These are phyloP conservation scores for Poa pratensis DNA, from an alignment of 176 grass and related monocot species.

Conservation along the genomic window DNA sequence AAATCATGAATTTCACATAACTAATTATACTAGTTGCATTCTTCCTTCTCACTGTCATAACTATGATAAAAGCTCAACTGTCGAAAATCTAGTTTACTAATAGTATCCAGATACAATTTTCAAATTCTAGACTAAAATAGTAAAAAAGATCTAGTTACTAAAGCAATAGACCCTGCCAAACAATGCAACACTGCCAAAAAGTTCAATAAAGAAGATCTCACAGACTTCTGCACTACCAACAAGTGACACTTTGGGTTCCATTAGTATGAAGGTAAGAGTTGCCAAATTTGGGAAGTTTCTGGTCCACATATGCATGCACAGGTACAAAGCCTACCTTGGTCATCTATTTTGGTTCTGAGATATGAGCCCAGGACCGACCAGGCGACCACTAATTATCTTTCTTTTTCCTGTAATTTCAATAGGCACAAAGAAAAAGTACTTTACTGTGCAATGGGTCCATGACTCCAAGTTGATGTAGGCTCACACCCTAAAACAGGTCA, in stretches of 20 bases:
- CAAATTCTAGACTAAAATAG: background rate
- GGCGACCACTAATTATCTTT: background rate
- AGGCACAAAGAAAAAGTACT: background rate
- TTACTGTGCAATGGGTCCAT: background rate
- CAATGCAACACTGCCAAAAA: background rate
- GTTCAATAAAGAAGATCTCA: background rate
- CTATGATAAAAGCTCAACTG: background rate
- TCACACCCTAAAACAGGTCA: background rate
- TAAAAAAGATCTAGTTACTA: background rate
- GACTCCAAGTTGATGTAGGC: background rate
- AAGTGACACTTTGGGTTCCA: background rate
- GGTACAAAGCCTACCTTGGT: background rate
- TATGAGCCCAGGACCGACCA: background rate
- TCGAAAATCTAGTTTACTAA: background rate
- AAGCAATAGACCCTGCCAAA: background rate
- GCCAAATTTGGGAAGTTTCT: background rate
- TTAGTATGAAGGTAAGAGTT: background rate
- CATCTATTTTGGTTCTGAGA: background rate
- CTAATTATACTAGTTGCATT: background rate
- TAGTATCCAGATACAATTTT: background rate
- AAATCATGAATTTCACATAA: constrained; percentile 31
- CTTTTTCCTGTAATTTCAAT: background rate
- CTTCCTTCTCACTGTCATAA: constrained; percentile 5
- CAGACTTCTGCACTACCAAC: background rate
- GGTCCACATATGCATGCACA: background rate